Evolutionary conservation across 192 early-diverging fungal genomes (phyloP).

Genomic region (Allomyces macrogynus): DNA sequence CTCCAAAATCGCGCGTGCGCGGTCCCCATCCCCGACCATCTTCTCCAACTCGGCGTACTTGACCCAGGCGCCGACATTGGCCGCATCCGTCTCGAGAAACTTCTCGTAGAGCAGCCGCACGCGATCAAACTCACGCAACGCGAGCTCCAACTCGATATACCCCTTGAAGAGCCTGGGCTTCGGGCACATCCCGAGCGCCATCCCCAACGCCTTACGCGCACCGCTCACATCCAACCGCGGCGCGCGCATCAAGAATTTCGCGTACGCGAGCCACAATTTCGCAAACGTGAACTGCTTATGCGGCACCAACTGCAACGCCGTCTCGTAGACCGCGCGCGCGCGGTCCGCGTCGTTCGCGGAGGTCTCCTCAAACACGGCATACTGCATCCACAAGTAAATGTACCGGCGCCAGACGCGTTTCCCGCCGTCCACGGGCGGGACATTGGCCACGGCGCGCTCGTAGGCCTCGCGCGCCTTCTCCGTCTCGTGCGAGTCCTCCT

Average conservation of each 20-base stretch:
- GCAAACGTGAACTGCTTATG: conserved; percentile 91
- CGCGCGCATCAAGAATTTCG: conserved; percentile 70
- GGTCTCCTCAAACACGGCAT: conserved; percentile 88
- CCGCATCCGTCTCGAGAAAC: conserved; percentile 69
- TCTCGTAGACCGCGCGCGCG: conserved; percentile 61
- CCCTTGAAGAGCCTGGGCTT: conserved; percentile 87
- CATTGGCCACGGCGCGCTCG: conserved; percentile 69
- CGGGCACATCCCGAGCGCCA: conserved; percentile 67
- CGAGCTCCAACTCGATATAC: conserved; percentile 88
- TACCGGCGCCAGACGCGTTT: conserved; percentile 93
- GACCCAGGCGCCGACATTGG: conserved; percentile 85
- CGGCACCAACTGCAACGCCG: conserved; percentile 67
- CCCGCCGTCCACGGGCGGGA: conserved; percentile 52
- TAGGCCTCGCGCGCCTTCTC: conserved; percentile 79
- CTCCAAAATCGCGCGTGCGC: conserved; percentile 73
- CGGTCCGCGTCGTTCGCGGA: conserved; percentile 61
- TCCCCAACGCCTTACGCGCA: conserved; percentile 64
- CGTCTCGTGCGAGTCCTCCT: conserved; percentile 45
- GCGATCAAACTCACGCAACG: conserved; percentile 84
- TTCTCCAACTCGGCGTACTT: conserved; percentile 85
- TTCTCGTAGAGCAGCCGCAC: conserved; percentile 76
- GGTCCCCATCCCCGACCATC: conserved; percentile 64
- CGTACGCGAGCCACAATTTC: conserved; percentile 90
- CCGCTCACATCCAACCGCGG: conserved; percentile 33
- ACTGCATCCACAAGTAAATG: conserved; percentile 97